A percentile compares a stretch with the other conserved stretches of the same genome.
Evolutionary conservation across 148 eudicot species (phyloP).

Genomic region (Agrostemma githago): DNA sequence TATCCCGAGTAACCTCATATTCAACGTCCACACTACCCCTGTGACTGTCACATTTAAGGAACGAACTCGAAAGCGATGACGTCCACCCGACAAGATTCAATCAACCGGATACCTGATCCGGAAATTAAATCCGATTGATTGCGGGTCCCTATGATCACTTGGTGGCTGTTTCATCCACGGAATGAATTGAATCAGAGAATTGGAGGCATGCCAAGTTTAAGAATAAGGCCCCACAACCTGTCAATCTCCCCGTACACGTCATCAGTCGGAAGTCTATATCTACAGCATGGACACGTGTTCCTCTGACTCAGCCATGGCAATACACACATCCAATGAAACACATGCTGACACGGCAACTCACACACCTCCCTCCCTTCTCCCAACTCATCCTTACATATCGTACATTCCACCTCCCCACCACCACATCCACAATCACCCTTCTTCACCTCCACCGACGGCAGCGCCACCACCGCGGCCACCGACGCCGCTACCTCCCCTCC

Average conservation of each 20-base stretch:
- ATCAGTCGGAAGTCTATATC: slow-evolving; percentile 61
- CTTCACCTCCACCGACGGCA: slow-evolving; percentile 48
- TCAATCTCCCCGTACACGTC: slow-evolving; percentile 69
- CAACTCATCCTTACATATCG: slow-evolving; percentile 74
- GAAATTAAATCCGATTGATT: neutral
- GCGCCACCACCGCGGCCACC: slow-evolving; percentile 47
- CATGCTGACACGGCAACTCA: slow-evolving; percentile 70
- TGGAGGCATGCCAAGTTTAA: slow-evolving; percentile 21
- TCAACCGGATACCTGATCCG: neutral
- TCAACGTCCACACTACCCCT: no score
- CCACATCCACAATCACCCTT: no score
- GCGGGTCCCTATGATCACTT: neutral
- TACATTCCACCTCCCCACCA: slow-evolving; percentile 47
- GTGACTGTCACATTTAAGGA: no score
- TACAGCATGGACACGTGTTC: slow-evolving; percentile 86
- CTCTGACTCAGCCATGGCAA: slow-evolving; percentile 68
- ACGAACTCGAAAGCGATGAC: neutral
- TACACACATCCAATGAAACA: slow-evolving; percentile 84
- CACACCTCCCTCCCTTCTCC: slow-evolving; percentile 73
- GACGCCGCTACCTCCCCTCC: slow-evolving; percentile 32
- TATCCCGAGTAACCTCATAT: no score
- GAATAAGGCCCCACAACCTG: slow-evolving; percentile 64
- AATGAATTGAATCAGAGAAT: neutral
- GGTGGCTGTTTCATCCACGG: neutral
- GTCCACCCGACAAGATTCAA: neutral